phyloP scores from a whole-genome alignment of 2,329 filamentous ascomycete species.

The Aaosphaeria pasadenensis region DNA sequence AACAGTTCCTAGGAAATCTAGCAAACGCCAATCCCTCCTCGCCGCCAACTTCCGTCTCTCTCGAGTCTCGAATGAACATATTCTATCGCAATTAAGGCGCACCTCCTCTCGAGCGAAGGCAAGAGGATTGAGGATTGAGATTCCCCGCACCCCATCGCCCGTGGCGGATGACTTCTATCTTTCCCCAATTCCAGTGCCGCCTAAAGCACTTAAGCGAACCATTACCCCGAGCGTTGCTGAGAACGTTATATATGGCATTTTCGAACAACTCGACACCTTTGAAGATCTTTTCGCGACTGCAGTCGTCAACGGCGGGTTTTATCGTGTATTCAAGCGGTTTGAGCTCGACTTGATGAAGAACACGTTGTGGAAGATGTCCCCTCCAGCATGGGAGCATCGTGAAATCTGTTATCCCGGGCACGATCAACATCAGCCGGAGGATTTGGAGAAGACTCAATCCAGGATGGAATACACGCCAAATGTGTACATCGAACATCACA shows the following conservation, averaged over 20 bases:
- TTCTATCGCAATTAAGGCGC: conserved; percentile 25
- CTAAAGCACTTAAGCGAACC: conserved; percentile 16
- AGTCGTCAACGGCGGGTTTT: conserved; percentile 55
- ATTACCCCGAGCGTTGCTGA: conserved; percentile 47
- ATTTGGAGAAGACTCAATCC: conserved; percentile 40
- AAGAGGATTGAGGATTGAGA: conserved; percentile 20
- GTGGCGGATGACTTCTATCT: conserved; percentile 19
- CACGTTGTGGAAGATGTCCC: conserved; percentile 52
- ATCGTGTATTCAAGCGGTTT: conserved; percentile 55
- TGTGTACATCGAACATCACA: conserved; percentile 52
- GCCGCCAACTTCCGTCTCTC: conserved; percentile 16
- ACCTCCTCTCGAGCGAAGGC: conserved; percentile 12
- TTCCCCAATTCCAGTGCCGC: conserved; percentile 15
- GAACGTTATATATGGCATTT: conserved; percentile 51
- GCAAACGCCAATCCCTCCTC: conserved; percentile 36
- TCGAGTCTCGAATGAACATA: conserved; percentile 25
- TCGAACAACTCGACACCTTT: conserved; percentile 48
- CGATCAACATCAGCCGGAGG: conserved; percentile 39
- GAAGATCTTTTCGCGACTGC: conserved; percentile 56
- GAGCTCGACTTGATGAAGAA: conserved; percentile 54
- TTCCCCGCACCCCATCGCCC: conserved; percentile 15
- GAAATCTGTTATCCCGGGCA: conserved; percentile 55
- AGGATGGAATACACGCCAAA: conserved; percentile 53
- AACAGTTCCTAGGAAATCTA: conserved; percentile 40
- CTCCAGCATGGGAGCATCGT: conserved; percentile 59